Conservation (phyloP, 306 rosid genomes). For the Adenanthera pavonina region DNA sequence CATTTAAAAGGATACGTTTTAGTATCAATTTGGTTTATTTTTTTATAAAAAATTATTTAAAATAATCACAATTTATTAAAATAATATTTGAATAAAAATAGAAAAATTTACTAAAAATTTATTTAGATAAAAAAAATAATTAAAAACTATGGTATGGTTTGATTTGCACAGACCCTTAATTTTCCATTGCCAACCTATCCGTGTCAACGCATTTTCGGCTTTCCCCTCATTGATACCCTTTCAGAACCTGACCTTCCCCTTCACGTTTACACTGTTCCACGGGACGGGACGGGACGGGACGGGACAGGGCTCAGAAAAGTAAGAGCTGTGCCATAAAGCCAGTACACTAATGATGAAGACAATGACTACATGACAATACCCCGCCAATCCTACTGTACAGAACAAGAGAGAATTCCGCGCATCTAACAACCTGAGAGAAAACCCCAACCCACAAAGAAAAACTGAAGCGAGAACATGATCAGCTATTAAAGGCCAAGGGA, state of each 20-base stretch:
- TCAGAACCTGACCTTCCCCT: slow-evolving; percentile 24
- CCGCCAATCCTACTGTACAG: slow-evolving; percentile 78
- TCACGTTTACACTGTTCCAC: slow-evolving; percentile 34
- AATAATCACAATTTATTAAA: no score
- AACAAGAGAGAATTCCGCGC: slow-evolving; percentile 43
- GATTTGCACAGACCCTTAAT: no score
- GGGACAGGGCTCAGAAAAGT: slow-evolving; percentile 42
- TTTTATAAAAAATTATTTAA: no score
- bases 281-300: slow-evolving; percentile 36
- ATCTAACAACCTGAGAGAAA: slow-evolving; percentile 51
- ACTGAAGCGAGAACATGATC: slow-evolving; percentile 27
- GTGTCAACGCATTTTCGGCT: slow-evolving; percentile 42
- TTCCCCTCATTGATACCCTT: slow-evolving; percentile 37
- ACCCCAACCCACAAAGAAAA: slow-evolving; percentile 43
- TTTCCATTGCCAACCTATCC: slow-evolving; percentile 38
- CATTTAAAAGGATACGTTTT: no score
- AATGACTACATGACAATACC: slow-evolving; percentile 41
- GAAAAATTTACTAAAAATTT: no score
- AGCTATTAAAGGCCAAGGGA: slow-evolving; percentile 41
- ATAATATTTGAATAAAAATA: no score
- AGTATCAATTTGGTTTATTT: no score
- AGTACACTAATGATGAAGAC: slow-evolving; percentile 41
- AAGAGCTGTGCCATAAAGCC: slow-evolving; percentile 45
- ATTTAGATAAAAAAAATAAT: no score
- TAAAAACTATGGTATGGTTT: no score